Percentiles rank a stretch among this genome's conserved stretches.
phyloP scores from a whole-genome alignment of 1,284 basidiomycete species.

The Marasmius fiardii region DNA sequence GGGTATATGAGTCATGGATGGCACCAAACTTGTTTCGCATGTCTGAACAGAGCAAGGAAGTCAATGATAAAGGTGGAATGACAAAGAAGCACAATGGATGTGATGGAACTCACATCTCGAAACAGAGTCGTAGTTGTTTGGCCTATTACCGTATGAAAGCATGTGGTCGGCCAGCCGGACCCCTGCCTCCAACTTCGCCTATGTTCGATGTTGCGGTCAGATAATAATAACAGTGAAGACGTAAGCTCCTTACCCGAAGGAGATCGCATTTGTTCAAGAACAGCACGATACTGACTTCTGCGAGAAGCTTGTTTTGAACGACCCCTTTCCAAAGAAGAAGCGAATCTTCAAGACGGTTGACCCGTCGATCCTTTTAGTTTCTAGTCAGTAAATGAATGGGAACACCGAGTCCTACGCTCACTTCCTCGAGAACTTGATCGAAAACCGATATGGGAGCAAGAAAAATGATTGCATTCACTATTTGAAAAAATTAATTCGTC shows the following conservation, averaged over 20 bases:
- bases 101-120: slow-evolving; percentile 55
- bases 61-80: neutral
- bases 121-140: slow-evolving; percentile 72
- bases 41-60: slow-evolving; percentile 37
- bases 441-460: slow-evolving; percentile 81
- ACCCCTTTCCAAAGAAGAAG: slow-evolving; percentile 67
- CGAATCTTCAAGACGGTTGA: slow-evolving; percentile 77
- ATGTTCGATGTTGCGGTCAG: slow-evolving; percentile 8
- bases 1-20: slow-evolving; percentile 62
- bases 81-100: neutral
- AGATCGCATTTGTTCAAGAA: slow-evolving; percentile 81
- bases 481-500: slow-evolving; percentile 6
- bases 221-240: slow-evolving; percentile 6
- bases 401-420: slow-evolving; percentile 24
- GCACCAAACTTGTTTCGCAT: slow-evolving; percentile 70
- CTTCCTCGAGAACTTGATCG: slow-evolving; percentile 76
- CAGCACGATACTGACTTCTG: slow-evolving; percentile 67
- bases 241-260: slow-evolving; percentile 45
- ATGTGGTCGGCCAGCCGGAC: slow-evolving; percentile 67
- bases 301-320: slow-evolving; percentile 64
- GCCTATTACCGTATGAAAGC: slow-evolving; percentile 61
- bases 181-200: slow-evolving; percentile 73
- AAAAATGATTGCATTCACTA: slow-evolving; percentile 82
- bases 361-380: slow-evolving; percentile 49
- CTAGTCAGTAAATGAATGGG: slow-evolving; percentile 7